A percentile compares a stretch with the other conserved stretches of the same genome.
These are phyloP conservation scores for Paecilomyces formosus DNA, from an alignment of 2,329 filamentous ascomycete species.

Conservation along the genomic window DNA sequence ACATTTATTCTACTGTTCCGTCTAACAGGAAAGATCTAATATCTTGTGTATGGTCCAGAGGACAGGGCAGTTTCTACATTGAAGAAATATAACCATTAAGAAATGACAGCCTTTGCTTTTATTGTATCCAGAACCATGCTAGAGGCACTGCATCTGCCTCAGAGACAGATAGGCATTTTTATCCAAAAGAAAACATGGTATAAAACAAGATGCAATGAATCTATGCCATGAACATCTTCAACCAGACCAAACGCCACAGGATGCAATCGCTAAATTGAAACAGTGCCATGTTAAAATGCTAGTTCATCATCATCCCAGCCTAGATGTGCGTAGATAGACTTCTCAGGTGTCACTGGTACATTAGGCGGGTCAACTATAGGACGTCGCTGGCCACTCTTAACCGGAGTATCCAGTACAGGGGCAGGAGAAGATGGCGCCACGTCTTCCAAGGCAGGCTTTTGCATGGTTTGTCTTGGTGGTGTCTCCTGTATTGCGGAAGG, in stretches of 20 bases:
- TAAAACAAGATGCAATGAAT: background rate
- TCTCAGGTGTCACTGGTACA: conserved; percentile 25
- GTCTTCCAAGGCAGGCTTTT: conserved; percentile 1
- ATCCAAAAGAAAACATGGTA: background rate
- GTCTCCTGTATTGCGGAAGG: conserved; percentile 8
- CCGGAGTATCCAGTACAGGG: conserved; percentile 22
- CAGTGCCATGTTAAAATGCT: conserved; percentile 9
- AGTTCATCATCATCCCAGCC: conserved; percentile 36
- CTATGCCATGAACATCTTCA: background rate
- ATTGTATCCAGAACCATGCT: no score
- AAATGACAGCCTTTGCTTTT: no score
- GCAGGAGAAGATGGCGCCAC: conserved; percentile 7
- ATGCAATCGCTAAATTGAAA: background rate
- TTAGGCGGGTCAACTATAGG: conserved; percentile 8
- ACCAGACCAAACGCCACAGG: background rate
- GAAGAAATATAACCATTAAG: no score
- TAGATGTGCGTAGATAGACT: conserved; percentile 36
- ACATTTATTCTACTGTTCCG: no score
- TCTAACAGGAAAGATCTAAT: no score
- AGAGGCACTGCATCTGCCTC: no score
- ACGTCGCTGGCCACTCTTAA: conserved; percentile 19
- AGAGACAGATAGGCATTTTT: no score
- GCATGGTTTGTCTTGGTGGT: conserved; percentile 4
- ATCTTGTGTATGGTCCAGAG: no score
- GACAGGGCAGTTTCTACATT: no score